Evolutionary conservation across 768 basidiomycete species (phyloP).

Genomic region (Tephrocybe sp.): DNA sequence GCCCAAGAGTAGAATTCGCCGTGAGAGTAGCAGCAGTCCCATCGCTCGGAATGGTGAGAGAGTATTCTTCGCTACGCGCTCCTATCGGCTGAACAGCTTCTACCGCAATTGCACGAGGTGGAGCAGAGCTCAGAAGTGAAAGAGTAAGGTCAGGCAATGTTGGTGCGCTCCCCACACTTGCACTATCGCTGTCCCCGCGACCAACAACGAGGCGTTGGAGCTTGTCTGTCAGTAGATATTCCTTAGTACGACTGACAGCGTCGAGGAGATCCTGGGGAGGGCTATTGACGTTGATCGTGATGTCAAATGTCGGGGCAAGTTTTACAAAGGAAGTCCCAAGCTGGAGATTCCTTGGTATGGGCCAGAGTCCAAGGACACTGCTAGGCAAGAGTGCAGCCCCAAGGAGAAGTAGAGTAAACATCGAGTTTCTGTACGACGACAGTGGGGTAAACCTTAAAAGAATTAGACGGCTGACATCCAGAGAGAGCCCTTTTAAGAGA

Average conservation of each 20-base stretch:
- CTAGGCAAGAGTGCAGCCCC: slow-evolving; percentile 5
- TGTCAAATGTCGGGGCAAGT: slow-evolving; percentile 51
- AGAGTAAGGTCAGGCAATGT: slow-evolving; percentile 44
- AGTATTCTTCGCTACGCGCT: slow-evolving; percentile 59
- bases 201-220: slow-evolving; percentile 59
- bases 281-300: slow-evolving; percentile 40
- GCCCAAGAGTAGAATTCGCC: slow-evolving; percentile 65
- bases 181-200: slow-evolving; percentile 50
- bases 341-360: slow-evolving; percentile 45
- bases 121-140: slow-evolving; percentile 28
- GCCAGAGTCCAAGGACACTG: slow-evolving; percentile 38
- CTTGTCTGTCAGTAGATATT: slow-evolving; percentile 48
- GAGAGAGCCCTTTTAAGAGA: neutral
- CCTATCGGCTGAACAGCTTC: slow-evolving; percentile 52
- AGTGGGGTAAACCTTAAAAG: neutral
- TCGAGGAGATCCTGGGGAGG: slow-evolving; percentile 56
- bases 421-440: neutral
- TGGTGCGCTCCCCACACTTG: slow-evolving; percentile 36
- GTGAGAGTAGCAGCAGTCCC: slow-evolving; percentile 53
- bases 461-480: neutral
- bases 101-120: slow-evolving; percentile 45
- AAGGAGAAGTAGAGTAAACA: slow-evolving; percentile 8
- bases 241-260: slow-evolving; percentile 52
- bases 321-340: slow-evolving; percentile 43
- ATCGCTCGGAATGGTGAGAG: slow-evolving; percentile 51